Base-by-base conservation (phyloP, 192 early-diverging fungal species). In the Backusella liffmaniae region DNA sequence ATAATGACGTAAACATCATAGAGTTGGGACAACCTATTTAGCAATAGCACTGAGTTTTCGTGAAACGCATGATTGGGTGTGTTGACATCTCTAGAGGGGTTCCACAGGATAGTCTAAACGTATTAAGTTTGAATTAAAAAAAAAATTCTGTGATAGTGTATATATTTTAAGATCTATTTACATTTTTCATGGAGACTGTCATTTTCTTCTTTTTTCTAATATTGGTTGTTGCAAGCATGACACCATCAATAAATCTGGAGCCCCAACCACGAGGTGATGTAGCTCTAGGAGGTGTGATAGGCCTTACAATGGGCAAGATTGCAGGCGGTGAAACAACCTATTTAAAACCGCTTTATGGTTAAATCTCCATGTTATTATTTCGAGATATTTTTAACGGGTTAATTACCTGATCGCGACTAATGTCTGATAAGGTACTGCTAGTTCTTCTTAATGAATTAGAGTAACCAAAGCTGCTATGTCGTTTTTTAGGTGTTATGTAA, bases 21-120 rank as follows among this genome's bases (percentile, higher is more conserved):
- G 34, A 59, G 73, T 56, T 83, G 79, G 9, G 82, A 77, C 8
- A 94, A 80, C 44, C 78, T 76, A 7, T 83, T 82, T 7, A 95
- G 81, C 39, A 92, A 85, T 12, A 86, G 77, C 12, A 89, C 79
- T 2, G 85, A 83, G 34, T 84, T 84, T 66, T 91, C 90, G 34
- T 85, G 78, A 83, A 93, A 95, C 21, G 91, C 93, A 77, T 90
- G 88, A 72, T 88, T 95, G 34, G 92, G 91, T 13, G 80, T 79
- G 42, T 83, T 78, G 9, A 91, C 90, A 76, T 91, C 90, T n/a
- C 86, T 83, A 1, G 90, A 91, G 16, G 92, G 91, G 74, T 93
- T 93, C 92, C 93, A 93, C 53, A 95, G 76, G 51, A 95, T 83
- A 12, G 91, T 88, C 93, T 94, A 84, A 3, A 46, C 13, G 46